These are phyloP conservation scores for Fagopyrum homotropicum DNA, from an alignment of 148 eudicot species.

Conservation along the genomic window DNA sequence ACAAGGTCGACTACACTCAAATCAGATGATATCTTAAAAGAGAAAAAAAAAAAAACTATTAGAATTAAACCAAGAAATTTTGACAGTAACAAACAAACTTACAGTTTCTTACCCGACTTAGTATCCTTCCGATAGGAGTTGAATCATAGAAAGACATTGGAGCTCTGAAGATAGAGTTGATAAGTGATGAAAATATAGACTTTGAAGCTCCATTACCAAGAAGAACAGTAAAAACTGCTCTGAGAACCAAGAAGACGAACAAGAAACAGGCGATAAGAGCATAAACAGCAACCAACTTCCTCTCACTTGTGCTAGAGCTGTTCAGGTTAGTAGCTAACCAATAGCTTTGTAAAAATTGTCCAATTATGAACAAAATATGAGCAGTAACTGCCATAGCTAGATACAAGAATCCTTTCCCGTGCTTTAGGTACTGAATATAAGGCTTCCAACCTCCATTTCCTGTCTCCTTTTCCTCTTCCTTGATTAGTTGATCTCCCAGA, in stretches of 20 bases:
- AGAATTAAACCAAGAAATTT: neutral
- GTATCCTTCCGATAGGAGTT: constrained; percentile 44
- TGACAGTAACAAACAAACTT: neutral
- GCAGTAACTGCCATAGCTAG: constrained; percentile 26
- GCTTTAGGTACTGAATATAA: constrained; percentile 44
- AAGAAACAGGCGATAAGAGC: constrained; percentile 11
- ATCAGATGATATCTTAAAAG: constrained; percentile 34
- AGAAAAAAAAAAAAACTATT: neutral
- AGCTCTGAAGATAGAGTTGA: constrained; percentile 35
- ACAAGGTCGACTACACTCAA: constrained; percentile 35
- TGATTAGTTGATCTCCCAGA: constrained; percentile 37
- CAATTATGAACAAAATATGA: constrained; percentile 29
- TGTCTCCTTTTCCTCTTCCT: constrained; percentile 49
- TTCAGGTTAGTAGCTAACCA: constrained; percentile 52
- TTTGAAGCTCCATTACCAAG: constrained; percentile 29
- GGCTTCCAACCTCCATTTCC: constrained; percentile 52
- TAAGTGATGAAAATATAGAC: constrained; percentile 29
- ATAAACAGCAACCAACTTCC: neutral
- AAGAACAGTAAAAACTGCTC: constrained; percentile 26
- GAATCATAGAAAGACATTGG: constrained; percentile 49
- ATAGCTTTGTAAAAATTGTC: constrained; percentile 45
- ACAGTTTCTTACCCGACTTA: constrained; percentile 37
- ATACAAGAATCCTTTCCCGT: constrained; percentile 38
- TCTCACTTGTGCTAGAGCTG: constrained; percentile 16
- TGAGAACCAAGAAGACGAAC: constrained; percentile 24